phyloP scores from a whole-genome alignment of 2,329 filamentous ascomycete genomes.

The Claviceps citrina region DNA sequence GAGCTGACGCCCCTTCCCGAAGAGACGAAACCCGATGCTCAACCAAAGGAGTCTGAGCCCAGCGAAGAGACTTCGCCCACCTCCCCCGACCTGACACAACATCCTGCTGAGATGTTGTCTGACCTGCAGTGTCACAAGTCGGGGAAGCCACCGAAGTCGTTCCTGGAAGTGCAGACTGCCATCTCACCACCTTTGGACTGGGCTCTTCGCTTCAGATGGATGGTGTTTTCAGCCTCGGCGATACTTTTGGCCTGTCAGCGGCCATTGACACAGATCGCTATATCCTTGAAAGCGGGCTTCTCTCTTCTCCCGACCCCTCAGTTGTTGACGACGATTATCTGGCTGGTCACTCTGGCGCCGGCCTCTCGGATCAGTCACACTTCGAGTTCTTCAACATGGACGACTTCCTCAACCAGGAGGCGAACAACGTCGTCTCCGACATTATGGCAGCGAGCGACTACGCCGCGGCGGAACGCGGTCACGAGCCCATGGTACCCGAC shows the following conservation, averaged over 20 bases:
- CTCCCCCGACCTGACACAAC: conserved; percentile 93
- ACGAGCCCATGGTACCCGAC: conserved; percentile 38
- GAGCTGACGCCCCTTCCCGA: conserved; percentile 38
- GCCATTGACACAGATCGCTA: conserved; percentile 58
- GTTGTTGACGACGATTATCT: conserved; percentile 52
- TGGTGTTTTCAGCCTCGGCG: conserved; percentile 51
- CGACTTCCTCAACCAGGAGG: conserved; percentile 41
- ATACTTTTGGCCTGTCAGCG: conserved; percentile 54
- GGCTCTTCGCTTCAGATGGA: conserved; percentile 40
- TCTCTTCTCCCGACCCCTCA: conserved; percentile 55
- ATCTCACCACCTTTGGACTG: conserved; percentile 26
- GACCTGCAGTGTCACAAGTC: conserved; percentile 99
- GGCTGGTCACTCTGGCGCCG: conserved; percentile 42
- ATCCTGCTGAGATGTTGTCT: conserved; percentile 99
- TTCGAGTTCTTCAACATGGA: conserved; percentile 35
- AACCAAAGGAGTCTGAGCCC: conserved; percentile 11
- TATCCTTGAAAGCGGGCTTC: conserved; percentile 61
- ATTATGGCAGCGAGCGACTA: conserved; percentile 33
- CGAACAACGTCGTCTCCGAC: conserved; percentile 29
- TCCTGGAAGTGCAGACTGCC: conserved; percentile 27
- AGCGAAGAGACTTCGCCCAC: conserved; percentile 17
- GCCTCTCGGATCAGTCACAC: conserved; percentile 25
- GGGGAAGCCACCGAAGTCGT: conserved; percentile 42
- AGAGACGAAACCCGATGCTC: conserved; percentile 5
- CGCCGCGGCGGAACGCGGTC: conserved; percentile 37